These are phyloP conservation scores for Tuctoria greenei DNA, from an alignment of 176 grass and related monocot genomes.

Conservation along the genomic window DNA sequence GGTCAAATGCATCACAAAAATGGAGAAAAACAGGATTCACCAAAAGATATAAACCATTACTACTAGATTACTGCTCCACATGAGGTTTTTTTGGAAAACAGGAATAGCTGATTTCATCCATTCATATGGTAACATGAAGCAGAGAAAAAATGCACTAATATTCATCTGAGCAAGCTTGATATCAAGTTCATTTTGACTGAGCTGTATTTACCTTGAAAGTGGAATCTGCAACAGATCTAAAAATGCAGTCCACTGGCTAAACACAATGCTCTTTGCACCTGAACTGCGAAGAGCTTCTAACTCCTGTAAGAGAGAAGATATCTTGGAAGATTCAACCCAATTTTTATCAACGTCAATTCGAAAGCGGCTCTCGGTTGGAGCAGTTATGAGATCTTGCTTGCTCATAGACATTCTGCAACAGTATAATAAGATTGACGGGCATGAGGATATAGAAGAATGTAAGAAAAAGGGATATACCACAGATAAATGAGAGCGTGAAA, in stretches of 20 bases:
- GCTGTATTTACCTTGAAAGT: conserved; percentile 69
- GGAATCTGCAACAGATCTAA: conserved; percentile 96
- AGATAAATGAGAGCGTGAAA: background rate
- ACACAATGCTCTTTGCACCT: conserved; percentile 85
- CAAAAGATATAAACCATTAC: background rate
- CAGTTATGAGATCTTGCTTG: conserved; percentile 91
- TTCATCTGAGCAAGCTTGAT: background rate
- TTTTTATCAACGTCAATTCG: conserved; percentile 81
- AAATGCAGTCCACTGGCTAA: conserved; percentile 99
- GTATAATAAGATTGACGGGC: background rate
- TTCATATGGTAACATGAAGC: background rate
- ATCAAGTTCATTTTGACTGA: conserved; percentile 4
- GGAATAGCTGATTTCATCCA: background rate
- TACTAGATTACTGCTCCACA: background rate
- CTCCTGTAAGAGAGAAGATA: conserved; percentile 81
- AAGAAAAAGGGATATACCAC: background rate
- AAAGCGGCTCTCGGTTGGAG: conserved; percentile 81
- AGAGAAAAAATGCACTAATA: background rate
- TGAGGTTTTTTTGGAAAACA: background rate
- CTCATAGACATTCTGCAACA: conserved; percentile 54
- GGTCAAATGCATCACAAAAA: background rate
- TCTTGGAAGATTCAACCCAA: conserved; percentile 95
- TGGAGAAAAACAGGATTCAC: background rate
- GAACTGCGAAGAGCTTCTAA: conserved; percentile 56
- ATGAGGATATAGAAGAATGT: conserved; percentile 19